Base-by-base conservation (phyloP, 1,139 yeast genomes). In the Komagataea norvegica region DNA sequence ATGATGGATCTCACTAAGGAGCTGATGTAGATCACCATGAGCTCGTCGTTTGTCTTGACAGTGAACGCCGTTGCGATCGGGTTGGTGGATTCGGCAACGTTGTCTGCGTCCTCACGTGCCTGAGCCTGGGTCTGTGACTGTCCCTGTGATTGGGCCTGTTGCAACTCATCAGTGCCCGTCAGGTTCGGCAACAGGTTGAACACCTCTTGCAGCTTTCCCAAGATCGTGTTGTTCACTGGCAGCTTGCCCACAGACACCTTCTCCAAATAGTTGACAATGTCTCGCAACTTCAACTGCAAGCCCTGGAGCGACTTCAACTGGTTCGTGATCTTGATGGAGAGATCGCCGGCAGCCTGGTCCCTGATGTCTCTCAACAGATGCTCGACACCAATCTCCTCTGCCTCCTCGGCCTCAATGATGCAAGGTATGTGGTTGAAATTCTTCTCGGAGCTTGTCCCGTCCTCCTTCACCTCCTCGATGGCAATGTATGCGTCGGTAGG, bases 301-400 rank as follows among this genome's bases (percentile, higher is more conserved):
- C 96, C 96, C 51, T 85, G 77, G 44, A 93, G 70, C 1, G 96
- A 86, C 52, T 84, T 87, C 56, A 91, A 76, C 55, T 89, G 96
- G 57, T 84, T 84, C 14, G 97, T 87, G 39, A 91, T 79, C 57
- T 82, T 77, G 38, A 89, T 76, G 2, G 96, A 82, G 46, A 93
- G 72, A 34, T 85, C 82, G 11, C 98, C 98, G 8, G 95, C 94
- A 8, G 97, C 96, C 53, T 89, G 96, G 59, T 91, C 97, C 54
- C 96, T 78, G 27, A 88, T 87, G 56, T 93, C 98, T 55, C 97
- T 79, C 47, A 93, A 67, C 45, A 93, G 66, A 58, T 93, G 99
- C 60, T 93, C 99, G 8, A 93, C 99, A 46, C 98, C 98, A 52
- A 93, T 93, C 63, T 93, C 99, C 64, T 93, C 98, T 3, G 98